Evolutionary conservation across 2,329 filamentous ascomycete genomes (phyloP).

Genomic region (Sporothrix protearum): DNA sequence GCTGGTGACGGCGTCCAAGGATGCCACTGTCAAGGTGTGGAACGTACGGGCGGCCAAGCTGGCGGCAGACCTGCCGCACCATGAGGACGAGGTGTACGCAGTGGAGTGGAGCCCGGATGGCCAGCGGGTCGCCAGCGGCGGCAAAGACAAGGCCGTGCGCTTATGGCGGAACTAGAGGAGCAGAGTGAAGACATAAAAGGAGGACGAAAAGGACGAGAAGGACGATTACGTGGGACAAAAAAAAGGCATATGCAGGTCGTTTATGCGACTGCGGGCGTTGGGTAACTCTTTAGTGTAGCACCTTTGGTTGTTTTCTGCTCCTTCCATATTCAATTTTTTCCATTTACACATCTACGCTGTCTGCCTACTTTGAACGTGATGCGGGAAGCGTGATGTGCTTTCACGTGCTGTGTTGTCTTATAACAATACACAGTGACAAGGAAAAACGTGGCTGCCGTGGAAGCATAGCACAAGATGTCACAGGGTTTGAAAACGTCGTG

Average conservation of each 20-base stretch:
- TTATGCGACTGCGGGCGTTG: conserved; percentile 17
- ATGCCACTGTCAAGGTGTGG: conserved; percentile 94
- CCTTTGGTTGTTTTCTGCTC: not conserved
- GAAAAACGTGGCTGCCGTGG: not conserved
- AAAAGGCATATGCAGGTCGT: conserved; percentile 15
- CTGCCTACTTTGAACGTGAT: not conserved
- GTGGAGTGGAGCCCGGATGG: conserved; percentile 95
- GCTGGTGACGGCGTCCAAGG: conserved; percentile 82
- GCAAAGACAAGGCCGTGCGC: conserved; percentile 79
- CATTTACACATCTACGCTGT: not conserved
- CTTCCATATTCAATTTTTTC: not conserved
- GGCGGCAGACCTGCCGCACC: conserved; percentile 75
- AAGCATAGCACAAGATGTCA: conserved; percentile 7
- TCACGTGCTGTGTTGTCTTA: not conserved
- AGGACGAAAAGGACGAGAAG: not conserved
- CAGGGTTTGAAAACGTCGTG: conserved; percentile 6
- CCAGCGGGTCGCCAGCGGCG: conserved; percentile 81
- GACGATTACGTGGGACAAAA: conserved; percentile 4
- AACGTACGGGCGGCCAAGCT: conserved; percentile 83
- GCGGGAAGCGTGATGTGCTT: not conserved
- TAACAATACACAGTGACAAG: not conserved
- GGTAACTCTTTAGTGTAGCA: not conserved
- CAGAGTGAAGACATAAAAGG: not conserved
- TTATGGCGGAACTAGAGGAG: conserved; percentile 58
- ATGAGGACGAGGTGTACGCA: conserved; percentile 89